Evolutionary conservation across 164 flowering plant genomes (phyloP).

Genomic region (Liriodendron chinense): DNA sequence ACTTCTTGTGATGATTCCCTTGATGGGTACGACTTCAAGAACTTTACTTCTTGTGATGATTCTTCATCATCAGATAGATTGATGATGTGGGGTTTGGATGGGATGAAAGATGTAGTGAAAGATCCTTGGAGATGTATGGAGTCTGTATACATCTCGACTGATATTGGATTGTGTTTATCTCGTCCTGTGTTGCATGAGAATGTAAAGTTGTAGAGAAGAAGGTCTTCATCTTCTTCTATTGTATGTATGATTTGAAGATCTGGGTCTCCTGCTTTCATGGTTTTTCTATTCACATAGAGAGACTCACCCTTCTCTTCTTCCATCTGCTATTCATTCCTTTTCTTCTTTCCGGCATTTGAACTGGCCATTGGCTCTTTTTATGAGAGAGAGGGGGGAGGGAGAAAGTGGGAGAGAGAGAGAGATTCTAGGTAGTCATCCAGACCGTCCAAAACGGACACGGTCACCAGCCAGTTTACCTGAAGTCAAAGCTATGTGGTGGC

Average conservation of each 20-base stretch:
- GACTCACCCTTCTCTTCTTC: background rate
- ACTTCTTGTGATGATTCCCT: background rate
- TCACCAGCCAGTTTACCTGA: too few species aligned
- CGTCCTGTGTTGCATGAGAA: background rate
- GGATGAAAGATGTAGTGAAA: background rate
- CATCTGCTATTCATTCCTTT: background rate
- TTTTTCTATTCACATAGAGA: background rate
- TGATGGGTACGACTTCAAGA: background rate
- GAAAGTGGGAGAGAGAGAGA: too few species aligned
- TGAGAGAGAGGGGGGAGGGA: too few species aligned
- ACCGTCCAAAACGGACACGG: too few species aligned
- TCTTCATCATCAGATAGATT: background rate
- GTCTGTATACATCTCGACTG: background rate
- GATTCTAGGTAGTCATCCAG: too few species aligned
- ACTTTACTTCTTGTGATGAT: background rate
- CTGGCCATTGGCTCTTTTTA: too few species aligned
- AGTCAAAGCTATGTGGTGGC: too few species aligned
- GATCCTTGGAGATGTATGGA: constrained; percentile 7
- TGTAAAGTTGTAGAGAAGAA: background rate
- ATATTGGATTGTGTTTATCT: constrained; percentile 4
- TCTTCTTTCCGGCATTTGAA: background rate
- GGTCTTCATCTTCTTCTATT: background rate
- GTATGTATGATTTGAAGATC: background rate
- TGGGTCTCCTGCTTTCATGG: background rate
- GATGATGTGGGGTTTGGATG: background rate